phyloP scores from a whole-genome alignment of 495 filamentous ascomycete species.

The Neurospora sp. region DNA sequence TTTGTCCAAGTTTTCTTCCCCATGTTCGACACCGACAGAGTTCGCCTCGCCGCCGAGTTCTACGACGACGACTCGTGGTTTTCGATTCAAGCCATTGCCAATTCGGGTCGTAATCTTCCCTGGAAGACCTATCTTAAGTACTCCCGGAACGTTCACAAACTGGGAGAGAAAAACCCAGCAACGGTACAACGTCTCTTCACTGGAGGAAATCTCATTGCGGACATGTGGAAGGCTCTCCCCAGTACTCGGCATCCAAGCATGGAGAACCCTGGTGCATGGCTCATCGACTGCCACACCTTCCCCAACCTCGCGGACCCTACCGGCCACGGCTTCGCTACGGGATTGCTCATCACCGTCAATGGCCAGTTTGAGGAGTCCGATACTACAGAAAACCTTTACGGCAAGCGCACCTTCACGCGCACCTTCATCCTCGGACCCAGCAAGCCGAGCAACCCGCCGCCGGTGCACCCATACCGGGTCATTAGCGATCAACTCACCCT shows the following conservation, averaged over 20 bases:
- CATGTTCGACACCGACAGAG: constrained; percentile 64
- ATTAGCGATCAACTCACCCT: constrained; percentile 70
- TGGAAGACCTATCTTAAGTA: constrained; percentile 72
- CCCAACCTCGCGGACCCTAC: constrained; percentile 60
- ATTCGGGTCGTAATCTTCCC: constrained; percentile 31
- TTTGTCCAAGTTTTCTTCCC: constrained; percentile 68
- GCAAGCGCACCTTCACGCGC: constrained; percentile 71
- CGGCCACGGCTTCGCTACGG: constrained; percentile 51
- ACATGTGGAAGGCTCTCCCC: constrained; percentile 60
- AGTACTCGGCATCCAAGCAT: constrained; percentile 62
- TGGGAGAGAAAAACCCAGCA: constrained; percentile 43
- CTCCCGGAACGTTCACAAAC: constrained; percentile 69
- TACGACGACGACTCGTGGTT: constrained; percentile 76
- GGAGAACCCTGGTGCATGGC: constrained; percentile 54
- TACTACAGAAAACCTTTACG: constrained; percentile 34
- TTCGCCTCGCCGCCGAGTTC: constrained; percentile 47
- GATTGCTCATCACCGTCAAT: constrained; percentile 68
- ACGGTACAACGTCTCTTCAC: constrained; percentile 53
- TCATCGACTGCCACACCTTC: constrained; percentile 72
- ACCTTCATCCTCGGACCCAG: constrained; percentile 78
- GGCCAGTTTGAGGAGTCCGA: constrained; percentile 75
- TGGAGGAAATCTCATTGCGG: constrained; percentile 55
- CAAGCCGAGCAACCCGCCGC: constrained; percentile 30
- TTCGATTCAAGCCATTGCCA: constrained; percentile 61
- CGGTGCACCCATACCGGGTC: constrained; percentile 47